phyloP scores from a whole-genome alignment of 1,284 basidiomycete species.

The Sanghuangporus weigelae region DNA sequence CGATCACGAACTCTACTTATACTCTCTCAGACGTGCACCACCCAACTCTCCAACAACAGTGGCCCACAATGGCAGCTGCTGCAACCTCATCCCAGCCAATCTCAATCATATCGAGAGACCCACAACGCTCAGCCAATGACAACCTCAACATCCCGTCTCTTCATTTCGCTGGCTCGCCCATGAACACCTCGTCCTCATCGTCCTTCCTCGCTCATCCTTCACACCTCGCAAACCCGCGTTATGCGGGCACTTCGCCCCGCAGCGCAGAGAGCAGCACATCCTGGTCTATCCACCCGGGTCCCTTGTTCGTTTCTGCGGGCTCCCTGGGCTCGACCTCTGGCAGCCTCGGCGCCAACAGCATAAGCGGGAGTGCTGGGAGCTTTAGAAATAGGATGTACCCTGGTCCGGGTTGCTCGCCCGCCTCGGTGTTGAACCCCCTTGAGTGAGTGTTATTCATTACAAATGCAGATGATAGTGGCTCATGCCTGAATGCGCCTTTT shows the following conservation, averaged over 20 bases:
- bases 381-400: slow-evolving; percentile 7
- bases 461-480: neutral
- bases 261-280: slow-evolving; percentile 5
- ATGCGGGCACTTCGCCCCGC: neutral
- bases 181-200: neutral
- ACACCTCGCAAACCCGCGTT: slow-evolving; percentile 2
- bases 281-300: slow-evolving; percentile 16
- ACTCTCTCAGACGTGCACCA: no score
- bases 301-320: slow-evolving; percentile 15
- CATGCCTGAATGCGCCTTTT: neutral
- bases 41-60: neutral
- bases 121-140: neutral
- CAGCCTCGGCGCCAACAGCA: neutral
- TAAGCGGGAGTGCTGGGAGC: neutral
- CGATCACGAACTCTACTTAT: no score
- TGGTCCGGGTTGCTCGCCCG: neutral
- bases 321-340: neutral
- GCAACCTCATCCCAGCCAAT: slow-evolving; percentile 5
- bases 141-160: neutral
- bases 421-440: slow-evolving; percentile 4
- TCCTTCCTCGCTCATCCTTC: neutral
- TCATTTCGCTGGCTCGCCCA: neutral
- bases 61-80: neutral
- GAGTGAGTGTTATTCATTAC: slow-evolving; percentile 12
- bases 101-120: slow-evolving; percentile 2